Percentiles rank a stretch among this genome's conserved stretches.
These are phyloP conservation scores for Ampelomyces quisqualis DNA, from an alignment of 2,329 filamentous ascomycete species.

Conservation along the genomic window DNA sequence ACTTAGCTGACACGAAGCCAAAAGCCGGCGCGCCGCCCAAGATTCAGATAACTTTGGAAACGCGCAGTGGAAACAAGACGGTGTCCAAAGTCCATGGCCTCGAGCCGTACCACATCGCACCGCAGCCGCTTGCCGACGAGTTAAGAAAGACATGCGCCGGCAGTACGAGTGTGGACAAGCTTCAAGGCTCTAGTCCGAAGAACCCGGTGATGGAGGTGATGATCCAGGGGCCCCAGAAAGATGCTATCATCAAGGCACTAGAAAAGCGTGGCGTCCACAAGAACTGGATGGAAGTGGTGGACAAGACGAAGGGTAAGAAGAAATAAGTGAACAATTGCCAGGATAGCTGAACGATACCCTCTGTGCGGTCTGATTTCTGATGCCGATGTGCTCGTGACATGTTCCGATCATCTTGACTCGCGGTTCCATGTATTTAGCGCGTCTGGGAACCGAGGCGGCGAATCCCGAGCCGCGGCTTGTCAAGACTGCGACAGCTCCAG, in stretches of 20 bases:
- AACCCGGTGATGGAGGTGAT: slow-evolving; percentile 66
- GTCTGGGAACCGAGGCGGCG: not conserved
- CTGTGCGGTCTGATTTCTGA: not conserved
- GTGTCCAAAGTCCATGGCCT: slow-evolving; percentile 64
- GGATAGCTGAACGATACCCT: slow-evolving; percentile 12
- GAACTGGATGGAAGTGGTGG: slow-evolving; percentile 64
- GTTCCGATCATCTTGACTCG: too few relatives aligned
- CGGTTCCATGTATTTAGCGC: not conserved
- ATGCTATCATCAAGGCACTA: slow-evolving; percentile 61
- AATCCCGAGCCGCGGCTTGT: slow-evolving; percentile 13
- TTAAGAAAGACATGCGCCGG: slow-evolving; percentile 67
- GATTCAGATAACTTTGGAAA: slow-evolving; percentile 61
- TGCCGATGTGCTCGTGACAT: not conserved
- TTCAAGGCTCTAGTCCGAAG: slow-evolving; percentile 61
- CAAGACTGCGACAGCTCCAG: not conserved
- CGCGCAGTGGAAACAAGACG: slow-evolving; percentile 65
- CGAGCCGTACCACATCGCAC: slow-evolving; percentile 62
- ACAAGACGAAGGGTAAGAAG: slow-evolving; percentile 69
- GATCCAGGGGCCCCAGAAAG: slow-evolving; percentile 66
- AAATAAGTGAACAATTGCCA: slow-evolving; percentile 14
- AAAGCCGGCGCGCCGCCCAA: slow-evolving; percentile 63
- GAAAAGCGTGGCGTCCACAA: slow-evolving; percentile 59
- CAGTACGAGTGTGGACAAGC: slow-evolving; percentile 63
- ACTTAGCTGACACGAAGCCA: slow-evolving; percentile 52
- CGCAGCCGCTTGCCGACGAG: slow-evolving; percentile 63